phyloP scores from a whole-genome alignment of 495 filamentous ascomycete species.

The Hypoxylon crocopeplum region DNA sequence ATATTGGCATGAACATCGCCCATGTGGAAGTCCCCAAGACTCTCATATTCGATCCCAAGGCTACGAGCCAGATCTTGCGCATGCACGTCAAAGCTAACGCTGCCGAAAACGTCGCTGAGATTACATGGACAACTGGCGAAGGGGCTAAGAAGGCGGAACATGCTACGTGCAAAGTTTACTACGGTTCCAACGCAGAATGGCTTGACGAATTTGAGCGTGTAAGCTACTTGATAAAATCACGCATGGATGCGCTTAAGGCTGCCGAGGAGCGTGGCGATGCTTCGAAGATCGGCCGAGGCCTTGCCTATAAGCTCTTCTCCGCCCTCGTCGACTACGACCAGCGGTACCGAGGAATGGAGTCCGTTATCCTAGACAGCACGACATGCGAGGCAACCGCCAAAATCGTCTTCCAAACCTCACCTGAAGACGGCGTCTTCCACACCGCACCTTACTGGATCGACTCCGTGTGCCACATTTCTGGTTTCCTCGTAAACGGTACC shows the following conservation, averaged over 20 bases:
- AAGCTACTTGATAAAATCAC: conserved; percentile 61
- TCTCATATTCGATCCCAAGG: conserved; percentile 65
- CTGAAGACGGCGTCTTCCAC: conserved; percentile 67
- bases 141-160: conserved; percentile 54
- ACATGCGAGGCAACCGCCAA: conserved; percentile 74
- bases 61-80: conserved; percentile 58
- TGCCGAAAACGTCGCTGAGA: conserved; percentile 44
- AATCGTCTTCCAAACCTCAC: conserved; percentile 68
- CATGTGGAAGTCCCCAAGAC: conserved; percentile 74
- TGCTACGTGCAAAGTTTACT: conserved; percentile 59
- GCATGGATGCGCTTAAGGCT: conserved; percentile 58
- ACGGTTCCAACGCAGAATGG: conserved; percentile 53
- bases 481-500: conserved; percentile 82
- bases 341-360: conserved; percentile 74
- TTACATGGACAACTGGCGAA: conserved; percentile 52
- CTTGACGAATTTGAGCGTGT: conserved; percentile 61
- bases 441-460: conserved; percentile 79
- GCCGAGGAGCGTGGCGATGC: conserved; percentile 59
- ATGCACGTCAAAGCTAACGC: conserved; percentile 51
- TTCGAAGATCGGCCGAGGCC: conserved; percentile 68
- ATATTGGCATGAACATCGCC: conserved; percentile 65
- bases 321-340: conserved; percentile 72
- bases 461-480: conserved; percentile 69
- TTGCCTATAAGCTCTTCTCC: conserved; percentile 80
- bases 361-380: conserved; percentile 76